Evolutionary conservation across 108 stramenopile genomes (phyloP).

Genomic region (Cylindrotheca fusiformis): DNA sequence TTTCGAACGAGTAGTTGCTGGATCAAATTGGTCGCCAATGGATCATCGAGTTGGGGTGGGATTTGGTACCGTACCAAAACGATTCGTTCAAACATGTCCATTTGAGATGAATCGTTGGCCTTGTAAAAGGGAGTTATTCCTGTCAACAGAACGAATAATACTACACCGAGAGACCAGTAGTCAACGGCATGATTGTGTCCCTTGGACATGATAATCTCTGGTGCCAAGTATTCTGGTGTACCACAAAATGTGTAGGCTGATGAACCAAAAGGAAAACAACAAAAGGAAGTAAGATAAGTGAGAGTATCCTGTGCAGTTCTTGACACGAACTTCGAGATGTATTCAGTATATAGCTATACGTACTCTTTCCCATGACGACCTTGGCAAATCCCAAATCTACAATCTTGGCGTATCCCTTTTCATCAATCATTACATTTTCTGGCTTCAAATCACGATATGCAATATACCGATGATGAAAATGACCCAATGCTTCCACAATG

Average conservation of each 20-base stretch:
- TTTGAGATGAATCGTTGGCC: constrained; percentile 38
- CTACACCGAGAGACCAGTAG: constrained; percentile 91
- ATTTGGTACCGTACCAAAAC: constrained; percentile 49
- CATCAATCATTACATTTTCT: constrained; percentile 74
- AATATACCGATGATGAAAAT: constrained; percentile 78
- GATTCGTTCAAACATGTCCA: constrained; percentile 65
- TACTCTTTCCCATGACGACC: constrained; percentile 49
- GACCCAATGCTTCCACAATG: constrained; percentile 52
- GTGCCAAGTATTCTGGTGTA: constrained; percentile 32
- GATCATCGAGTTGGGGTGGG: constrained; percentile 2
- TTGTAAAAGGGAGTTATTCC: constrained; percentile 61
- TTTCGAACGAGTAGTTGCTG: constrained; percentile 46
- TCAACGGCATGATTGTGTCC: constrained; percentile 94
- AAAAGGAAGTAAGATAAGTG: neutral
- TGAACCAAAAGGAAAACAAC: constrained; percentile 36
- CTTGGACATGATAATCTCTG: constrained; percentile 33
- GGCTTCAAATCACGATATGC: constrained; percentile 94
- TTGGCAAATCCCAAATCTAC: constrained; percentile 62
- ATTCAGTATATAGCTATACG: no score
- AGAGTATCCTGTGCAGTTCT: no score
- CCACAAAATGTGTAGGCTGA: constrained; percentile 65
- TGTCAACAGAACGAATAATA: constrained; percentile 85
- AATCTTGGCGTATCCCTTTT: constrained; percentile 71
- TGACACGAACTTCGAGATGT: no score
- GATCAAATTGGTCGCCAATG: constrained; percentile 32